Evolutionary conservation across 495 filamentous ascomycete genomes (phyloP).

Genomic region (Penicillium angulare): DNA sequence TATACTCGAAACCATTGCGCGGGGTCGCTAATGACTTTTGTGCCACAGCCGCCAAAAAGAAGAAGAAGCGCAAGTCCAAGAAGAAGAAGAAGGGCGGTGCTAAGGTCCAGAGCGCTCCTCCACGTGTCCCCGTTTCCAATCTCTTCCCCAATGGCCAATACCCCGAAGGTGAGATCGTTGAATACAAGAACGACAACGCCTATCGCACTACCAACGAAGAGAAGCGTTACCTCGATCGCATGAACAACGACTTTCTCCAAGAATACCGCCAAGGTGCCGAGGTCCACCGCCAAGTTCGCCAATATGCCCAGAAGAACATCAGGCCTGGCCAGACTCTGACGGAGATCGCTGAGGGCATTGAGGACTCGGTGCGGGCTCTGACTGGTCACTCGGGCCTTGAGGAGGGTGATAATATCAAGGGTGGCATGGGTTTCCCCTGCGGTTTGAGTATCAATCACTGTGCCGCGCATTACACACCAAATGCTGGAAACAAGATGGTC

Average conservation of each 20-base stretch:
- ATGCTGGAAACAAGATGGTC: constrained; percentile 59
- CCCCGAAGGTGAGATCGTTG: constrained; percentile 78
- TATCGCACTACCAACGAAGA: constrained; percentile 85
- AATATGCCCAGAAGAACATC: constrained; percentile 55
- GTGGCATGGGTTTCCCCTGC: constrained; percentile 63
- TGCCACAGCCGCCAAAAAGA: constrained; percentile 62
- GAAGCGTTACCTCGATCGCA: constrained; percentile 78
- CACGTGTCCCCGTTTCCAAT: constrained; percentile 69
- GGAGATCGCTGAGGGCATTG: constrained; percentile 60
- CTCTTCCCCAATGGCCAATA: constrained; percentile 75
- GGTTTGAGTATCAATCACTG: constrained; percentile 59
- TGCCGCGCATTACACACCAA: constrained; percentile 63
- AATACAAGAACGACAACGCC: constrained; percentile 71
- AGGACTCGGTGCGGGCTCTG: constrained; percentile 58
- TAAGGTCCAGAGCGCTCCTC: constrained; percentile 73
- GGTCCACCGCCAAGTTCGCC: constrained; percentile 62
- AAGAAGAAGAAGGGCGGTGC: constrained; percentile 66
- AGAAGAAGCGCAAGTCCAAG: constrained; percentile 77
- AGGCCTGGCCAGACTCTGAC: constrained; percentile 57
- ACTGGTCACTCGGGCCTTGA: constrained; percentile 57
- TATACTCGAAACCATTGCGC: background rate
- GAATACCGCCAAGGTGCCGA: constrained; percentile 89
- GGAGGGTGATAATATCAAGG: constrained; percentile 54
- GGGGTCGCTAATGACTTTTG: constrained; percentile 9
- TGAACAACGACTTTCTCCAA: constrained; percentile 78